Base-by-base conservation (phyloP, 345 rosid genomes). In the Gossypium sturtianum region DNA sequence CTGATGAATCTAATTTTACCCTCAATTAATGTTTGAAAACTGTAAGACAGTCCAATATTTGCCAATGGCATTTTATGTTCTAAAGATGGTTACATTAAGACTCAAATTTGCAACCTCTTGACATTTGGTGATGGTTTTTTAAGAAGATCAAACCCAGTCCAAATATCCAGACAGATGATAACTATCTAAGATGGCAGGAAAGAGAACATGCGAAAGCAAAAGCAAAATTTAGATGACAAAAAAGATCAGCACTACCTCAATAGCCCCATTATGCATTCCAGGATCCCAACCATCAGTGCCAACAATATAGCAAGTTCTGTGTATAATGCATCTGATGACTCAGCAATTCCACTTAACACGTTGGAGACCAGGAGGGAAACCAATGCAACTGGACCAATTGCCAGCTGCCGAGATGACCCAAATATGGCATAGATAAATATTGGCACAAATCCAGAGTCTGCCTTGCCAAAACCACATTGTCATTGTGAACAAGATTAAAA, bases 341-440 rank as follows among this genome's bases (percentile, higher is more conserved):
- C 92, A 75, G 78, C 92, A 69, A 91, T 86, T 72, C 81, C 91
- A 4, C 89, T 74, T 72, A 96, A 74, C 60, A 89, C 97, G 82
- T 93, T 96, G 49, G 99, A 96, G 61, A 96, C 98, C 9, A 96
- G 95, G 72, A 96, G 93, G 72, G 99, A 96, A 68, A 96, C 98
- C 88, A 96, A 88, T 57, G 98, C 99, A 45, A 96, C 99, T 45
- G 99, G 99, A 78, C 99, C 99, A 77, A 93, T 85, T 54, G 99
- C 99, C 81, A 96, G 92, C 85, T 96, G 99, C 57, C 98, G 97
- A 49, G 98, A 96, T 4, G 98, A 93, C 64, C 99, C 99, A 48
- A 96, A 93, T 58, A 93, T 61, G 41, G 88, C 91, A 79, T 96
- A 93, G 60, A 93, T 89, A 83, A 91, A 96, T 71, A 96, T 82